Base-by-base conservation (phyloP, 1,139 yeast species). In the Candida glucosophila region DNA sequence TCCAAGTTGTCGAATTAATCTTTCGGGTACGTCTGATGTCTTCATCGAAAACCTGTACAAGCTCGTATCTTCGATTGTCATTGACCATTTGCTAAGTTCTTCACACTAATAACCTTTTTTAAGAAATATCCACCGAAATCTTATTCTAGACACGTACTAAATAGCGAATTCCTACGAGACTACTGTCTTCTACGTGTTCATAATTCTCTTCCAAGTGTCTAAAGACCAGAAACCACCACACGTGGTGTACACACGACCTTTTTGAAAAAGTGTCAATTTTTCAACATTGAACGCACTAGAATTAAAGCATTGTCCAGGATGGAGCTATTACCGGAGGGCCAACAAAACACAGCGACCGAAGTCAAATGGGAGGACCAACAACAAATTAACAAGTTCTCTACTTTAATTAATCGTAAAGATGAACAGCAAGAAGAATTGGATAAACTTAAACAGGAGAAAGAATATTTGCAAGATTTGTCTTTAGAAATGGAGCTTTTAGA, bases 301-400 rank as follows among this genome's bases (percentile, higher is more conserved):
- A n/a, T n/a, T n/a, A n/a, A n/a, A n/a, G n/a, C n/a, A n/a, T n/a
- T n/a, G n/a, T n/a, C n/a, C n/a, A n/a, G n/a, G 12, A 67, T 69
- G 74, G 74, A 68, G 40, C 52, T 73, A 38, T 60, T 77, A 34
- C 83, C 85, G 4, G 71, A 73, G 41, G 83, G 83, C 4, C 74
- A 76, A 44, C 55, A 57, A 34, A 80, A 81, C 47, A 77, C 75
- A 12, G 68, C 61, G 12, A 44, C 73, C 0, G 92, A 83, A 44
- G 98, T 90, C 14, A 62, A 76, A 15, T 81, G 88, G 75, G 86
- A 73, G 33, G 97, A 90, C 50, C 98, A 90, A 56, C 77, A 80
- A 46, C 73, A 73, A 45, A 90, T 90, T 58, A 90, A 90, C 51
- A 73, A 75, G 47, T 90, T 90, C 45, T 83, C 95, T 14, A 78